Conservation (phyloP, 73 alveolate species). For the Paramecium octaurelia region DNA sequence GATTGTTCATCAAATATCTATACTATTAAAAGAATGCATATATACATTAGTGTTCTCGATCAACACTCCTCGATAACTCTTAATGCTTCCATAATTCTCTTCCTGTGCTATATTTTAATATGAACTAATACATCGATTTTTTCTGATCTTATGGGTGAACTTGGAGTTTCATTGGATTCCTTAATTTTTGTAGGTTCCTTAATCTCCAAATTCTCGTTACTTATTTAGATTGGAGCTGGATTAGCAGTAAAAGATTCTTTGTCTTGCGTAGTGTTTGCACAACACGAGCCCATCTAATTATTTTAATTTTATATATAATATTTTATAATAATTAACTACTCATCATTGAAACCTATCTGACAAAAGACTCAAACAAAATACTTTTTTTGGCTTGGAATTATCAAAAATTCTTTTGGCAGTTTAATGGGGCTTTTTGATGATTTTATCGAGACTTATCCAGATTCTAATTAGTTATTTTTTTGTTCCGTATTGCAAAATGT, state of each 20-base stretch:
- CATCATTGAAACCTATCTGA: neutral
- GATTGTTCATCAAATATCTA: constrained; percentile 14
- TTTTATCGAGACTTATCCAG: neutral
- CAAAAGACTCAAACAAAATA: neutral
- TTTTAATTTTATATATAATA: neutral
- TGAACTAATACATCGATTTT: constrained; percentile 18
- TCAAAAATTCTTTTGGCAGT: neutral
- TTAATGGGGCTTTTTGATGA: neutral
- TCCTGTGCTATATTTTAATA: constrained; percentile 43
- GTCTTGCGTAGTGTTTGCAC: neutral
- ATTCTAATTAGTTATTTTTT: neutral
- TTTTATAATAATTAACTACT: neutral
- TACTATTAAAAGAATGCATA: neutral
- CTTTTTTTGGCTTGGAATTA: neutral
- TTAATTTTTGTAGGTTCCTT: neutral
- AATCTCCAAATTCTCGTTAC: neutral
- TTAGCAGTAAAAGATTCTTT: neutral
- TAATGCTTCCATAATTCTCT: neutral
- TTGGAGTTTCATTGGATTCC: constrained; percentile 35
- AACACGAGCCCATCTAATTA: constrained; percentile 7
- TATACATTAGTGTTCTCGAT: neutral
- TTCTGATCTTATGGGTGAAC: constrained; percentile 35
- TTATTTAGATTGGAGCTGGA: neutral
- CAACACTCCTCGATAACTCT: constrained; percentile 4
- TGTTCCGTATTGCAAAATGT: neutral